Evolutionary conservation across 345 rosid genomes (phyloP), one percentile per base, ranked within the genome.

Genomic region (Turnera subulata): DNA sequence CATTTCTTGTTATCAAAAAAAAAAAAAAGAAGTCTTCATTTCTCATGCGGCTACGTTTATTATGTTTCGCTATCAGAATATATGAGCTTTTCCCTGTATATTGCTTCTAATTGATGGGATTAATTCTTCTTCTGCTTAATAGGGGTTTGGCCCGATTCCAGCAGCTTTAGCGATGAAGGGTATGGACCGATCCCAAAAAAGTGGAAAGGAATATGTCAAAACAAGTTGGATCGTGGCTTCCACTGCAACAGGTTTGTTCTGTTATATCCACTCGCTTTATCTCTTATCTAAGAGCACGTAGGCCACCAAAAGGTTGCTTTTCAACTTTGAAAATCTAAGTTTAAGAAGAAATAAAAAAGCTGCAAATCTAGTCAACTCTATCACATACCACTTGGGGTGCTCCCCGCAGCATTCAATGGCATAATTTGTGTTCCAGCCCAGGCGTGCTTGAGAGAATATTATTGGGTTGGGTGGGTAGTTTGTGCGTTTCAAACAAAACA

Each of bases 111-210:
- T n/a, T n/a, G n/a, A n/a, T n/a, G n/a, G n/a, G n/a, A n/a, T n/a
- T n/a, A n/a, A n/a, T n/a, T n/a, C n/a, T n/a, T n/a, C n/a, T 29
- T 29, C 35, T 29, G 35, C 35, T 40, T 2, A 40, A n/a, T n/a
- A 67, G 77, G 77, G 16, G 69, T 59, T 3, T 63, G 73, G 73
- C 69, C 73, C 9, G 77, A 67, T 17, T 73, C 77, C 0, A 55
- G 59, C 61, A 67, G 72, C 69, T 73, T 73, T 46, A 67, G 69
- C 2, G 73, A 69, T 17, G 47, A 52, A 46, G 68, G 73, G 43
- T n/a, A 17, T 25, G 68, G 73, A 62, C 68, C 73, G 50, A 47
- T 63, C 53, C 74, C 74, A 24, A 37, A 59, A 2, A 63, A 63
- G 61, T 69, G 74, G 74, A 58, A 53, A 37, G 74, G 74, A 63